Base-by-base conservation (phyloP, 2,329 filamentous ascomycete species). In the Aspergillus bombycis region DNA sequence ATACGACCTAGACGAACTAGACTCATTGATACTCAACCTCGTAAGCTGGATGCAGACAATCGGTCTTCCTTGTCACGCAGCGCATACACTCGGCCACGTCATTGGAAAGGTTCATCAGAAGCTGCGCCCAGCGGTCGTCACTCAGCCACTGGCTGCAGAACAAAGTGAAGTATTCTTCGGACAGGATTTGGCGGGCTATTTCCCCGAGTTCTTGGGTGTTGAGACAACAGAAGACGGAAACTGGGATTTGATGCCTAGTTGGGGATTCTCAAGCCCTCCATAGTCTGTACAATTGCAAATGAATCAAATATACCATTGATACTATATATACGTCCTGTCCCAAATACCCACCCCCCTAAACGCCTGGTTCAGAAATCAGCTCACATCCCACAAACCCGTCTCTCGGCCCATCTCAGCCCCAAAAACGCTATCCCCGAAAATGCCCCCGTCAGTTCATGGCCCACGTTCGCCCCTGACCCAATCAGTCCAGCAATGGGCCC, bases 11-110 rank as follows among this genome's bases (percentile, higher is more conserved):
- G 61, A 65, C 1, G 69, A 71, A n/a, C 68, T 81, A 1, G 77
- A 81, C 54, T 58, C 62, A 0, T 64, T 79, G 11, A 71, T 81
- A 3, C 46, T 73, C 12, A 73, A 64, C 14, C 68, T 81, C 23
- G 74, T 80, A 2, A 65, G 74, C 1, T 82, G 79, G 79, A 74
- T 81, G 10, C 75, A 77, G 43, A 75, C 73, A 0, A 79, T 81
- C 52, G 80, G 79, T 2, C 68, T 80, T 3, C 77, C 78, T 7
- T 81, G 78, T 38, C 80, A 82, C 62, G 78, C 75, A 8, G 79
- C 78, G 4, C 73, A 80, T 67, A 79, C 76, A 1, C 70, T 81
- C 32, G 79, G 78, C 4, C 71, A 76, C 63, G 75, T 80, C 11
- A 76, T 81, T 6, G 70, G 73, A 0, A 71, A 67, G 28, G 66